Evolutionary conservation across 179 eudicot genomes (phyloP), one percentile per base, ranked within the genome.

Genomic region (Gypsophila paniculata): DNA sequence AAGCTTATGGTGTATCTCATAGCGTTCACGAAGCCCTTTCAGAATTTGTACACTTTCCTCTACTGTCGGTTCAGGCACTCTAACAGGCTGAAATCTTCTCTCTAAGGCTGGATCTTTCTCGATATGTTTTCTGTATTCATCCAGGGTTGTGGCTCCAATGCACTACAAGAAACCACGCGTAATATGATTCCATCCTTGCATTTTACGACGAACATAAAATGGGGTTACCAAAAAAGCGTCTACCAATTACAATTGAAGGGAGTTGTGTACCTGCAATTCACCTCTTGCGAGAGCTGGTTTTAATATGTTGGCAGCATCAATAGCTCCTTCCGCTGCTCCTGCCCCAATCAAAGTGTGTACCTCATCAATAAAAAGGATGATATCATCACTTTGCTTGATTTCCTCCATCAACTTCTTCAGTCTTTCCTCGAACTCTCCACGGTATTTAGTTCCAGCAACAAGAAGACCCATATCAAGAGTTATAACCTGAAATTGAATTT

Each of bases 241-340:
- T n/a, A n/a, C n/a, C n/a, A n/a, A n/a, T n/a, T n/a, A n/a, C n/a
- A n/a, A n/a, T n/a, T n/a, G n/a, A n/a, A n/a, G n/a, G n/a, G n/a
- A n/a, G n/a, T n/a, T n/a, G n/a, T n/a, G n/a, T n/a, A 91, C 98
- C 93, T 93, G 98, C 64, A 91, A 75, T 81, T 93, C 96, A 69
- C 98, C 98, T 71, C 98, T 87, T 10, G 98, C 93, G 54, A 91
- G 89, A 63, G 98, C 98, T 55, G 98, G 98, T 83, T 93, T 93
- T 74, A 91, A 79, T 67, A 90, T 91, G 78, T 93, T 91, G 17
- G 98, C 96, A 64, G 98, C 98, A 87, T 93, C 96, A 72, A 93
- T 89, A n/a, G 96, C 98, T 13, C 98, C 98, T 81, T 93, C 98
- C 42, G 96, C 98, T 32, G 98, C 93, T 77, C 98, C 98, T 10